These are phyloP conservation scores for Dictyostelium firmibasis DNA, from an alignment of 78 protist species.

Conservation along the genomic window DNA sequence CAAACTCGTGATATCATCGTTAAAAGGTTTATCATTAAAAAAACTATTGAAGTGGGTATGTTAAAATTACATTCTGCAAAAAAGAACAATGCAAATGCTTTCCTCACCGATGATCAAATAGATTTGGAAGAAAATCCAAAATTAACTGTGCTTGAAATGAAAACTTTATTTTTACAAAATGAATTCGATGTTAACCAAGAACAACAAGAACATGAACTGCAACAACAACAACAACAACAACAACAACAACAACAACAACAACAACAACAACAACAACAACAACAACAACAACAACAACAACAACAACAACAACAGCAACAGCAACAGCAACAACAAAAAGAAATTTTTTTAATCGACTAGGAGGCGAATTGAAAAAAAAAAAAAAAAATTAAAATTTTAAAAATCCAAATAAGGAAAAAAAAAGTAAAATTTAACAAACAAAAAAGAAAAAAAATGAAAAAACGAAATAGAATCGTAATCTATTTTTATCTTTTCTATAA, in stretches of 20 bases:
- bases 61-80: conserved; percentile 84
- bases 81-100: conserved; percentile 14
- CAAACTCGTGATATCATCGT: conserved; percentile 87
- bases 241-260: neutral
- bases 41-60: conserved; percentile 85
- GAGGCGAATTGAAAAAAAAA: too few relatives aligned
- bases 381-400: too few relatives aligned
- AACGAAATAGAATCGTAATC: too few relatives aligned
- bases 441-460: too few relatives aligned
- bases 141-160: conserved; percentile 3
- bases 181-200: neutral
- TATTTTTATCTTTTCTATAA: too few relatives aligned
- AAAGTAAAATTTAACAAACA: too few relatives aligned
- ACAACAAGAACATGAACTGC: neutral
- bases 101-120: neutral
- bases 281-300: neutral
- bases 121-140: neutral
- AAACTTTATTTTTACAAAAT: neutral
- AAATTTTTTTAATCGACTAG: neutral
- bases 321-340: neutral
- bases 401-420: too few relatives aligned
- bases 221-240: neutral
- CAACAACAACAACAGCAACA: neutral
- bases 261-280: neutral
- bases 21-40: conserved; percentile 39